A percentile compares a stretch with the other conserved stretches of the same genome.
These are phyloP conservation scores for Diatrype stigma DNA, from an alignment of 2,329 filamentous ascomycete species.

Conservation along the genomic window DNA sequence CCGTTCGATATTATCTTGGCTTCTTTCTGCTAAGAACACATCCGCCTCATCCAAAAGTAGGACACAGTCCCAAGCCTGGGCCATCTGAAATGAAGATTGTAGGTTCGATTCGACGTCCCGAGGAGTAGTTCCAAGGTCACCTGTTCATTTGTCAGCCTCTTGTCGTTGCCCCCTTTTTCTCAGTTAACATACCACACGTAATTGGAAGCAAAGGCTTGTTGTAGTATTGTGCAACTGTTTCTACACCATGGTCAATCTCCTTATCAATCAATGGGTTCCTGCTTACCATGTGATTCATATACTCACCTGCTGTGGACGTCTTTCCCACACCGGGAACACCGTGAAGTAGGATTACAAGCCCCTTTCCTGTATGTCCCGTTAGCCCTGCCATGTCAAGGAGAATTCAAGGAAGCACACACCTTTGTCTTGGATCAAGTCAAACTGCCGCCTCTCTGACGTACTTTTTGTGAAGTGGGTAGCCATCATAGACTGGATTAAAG, in stretches of 20 bases:
- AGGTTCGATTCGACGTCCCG: background rate
- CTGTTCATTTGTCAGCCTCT: background rate
- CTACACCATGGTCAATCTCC: background rate
- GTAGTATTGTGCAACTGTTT: background rate
- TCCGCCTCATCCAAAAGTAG: background rate
- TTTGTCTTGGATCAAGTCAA: background rate
- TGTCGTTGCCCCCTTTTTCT: no score
- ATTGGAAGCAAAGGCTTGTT: background rate
- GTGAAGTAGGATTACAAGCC: background rate
- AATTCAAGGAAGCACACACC: background rate
- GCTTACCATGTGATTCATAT: background rate
- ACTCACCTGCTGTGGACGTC: background rate
- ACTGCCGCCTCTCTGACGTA: background rate
- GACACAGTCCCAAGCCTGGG: background rate
- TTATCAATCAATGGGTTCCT: background rate
- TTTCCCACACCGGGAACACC: background rate
- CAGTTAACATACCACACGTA: background rate
- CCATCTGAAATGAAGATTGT: background rate
- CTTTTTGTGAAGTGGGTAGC: background rate
- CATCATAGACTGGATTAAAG: background rate
- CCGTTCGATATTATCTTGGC: background rate
- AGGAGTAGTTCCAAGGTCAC: background rate
- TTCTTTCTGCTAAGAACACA: background rate
- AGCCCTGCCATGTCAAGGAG: background rate
- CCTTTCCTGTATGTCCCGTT: background rate